A percentile compares a stretch with the other conserved stretches of the same genome.
Evolutionary conservation across 805 yeast genomes (phyloP).

Genomic region (Nakazawaea sp.): DNA sequence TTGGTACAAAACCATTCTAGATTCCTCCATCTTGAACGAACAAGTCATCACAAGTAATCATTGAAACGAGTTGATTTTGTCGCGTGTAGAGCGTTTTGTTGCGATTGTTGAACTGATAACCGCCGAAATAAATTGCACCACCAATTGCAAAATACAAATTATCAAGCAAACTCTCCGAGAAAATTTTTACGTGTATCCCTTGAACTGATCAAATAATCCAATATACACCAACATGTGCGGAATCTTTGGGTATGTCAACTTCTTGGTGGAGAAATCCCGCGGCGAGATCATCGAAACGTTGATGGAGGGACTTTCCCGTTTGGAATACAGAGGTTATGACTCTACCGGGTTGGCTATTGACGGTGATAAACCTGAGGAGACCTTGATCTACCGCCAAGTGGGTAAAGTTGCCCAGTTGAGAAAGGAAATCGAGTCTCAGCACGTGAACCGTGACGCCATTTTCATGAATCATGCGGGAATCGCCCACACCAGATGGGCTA

Average conservation of each 20-base stretch:
- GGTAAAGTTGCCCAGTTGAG: constrained; percentile 87
- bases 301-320: constrained; percentile 74
- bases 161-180: too few relatives aligned
- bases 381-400: constrained; percentile 70
- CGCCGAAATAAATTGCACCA: too few relatives aligned
- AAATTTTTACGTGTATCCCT: too few relatives aligned
- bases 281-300: constrained; percentile 89
- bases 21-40: too few relatives aligned
- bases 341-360: constrained; percentile 96
- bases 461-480: constrained; percentile 90
- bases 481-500: constrained; percentile 99
- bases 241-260: constrained; percentile 96
- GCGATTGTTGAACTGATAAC: too few relatives aligned
- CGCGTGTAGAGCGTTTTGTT: too few relatives aligned
- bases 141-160: too few relatives aligned
- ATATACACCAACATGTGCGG: constrained; percentile 53
- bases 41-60: too few relatives aligned
- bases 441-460: constrained; percentile 52
- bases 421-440: constrained; percentile 44
- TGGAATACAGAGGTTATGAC: constrained; percentile 98
- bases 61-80: too few relatives aligned
- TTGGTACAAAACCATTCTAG: too few relatives aligned
- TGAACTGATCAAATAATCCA: too few relatives aligned
- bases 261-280: constrained; percentile 83
- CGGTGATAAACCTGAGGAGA: constrained; percentile 72